phyloP scores from a whole-genome alignment of 2,329 filamentous ascomycete species.

The Ophiostoma australiae region DNA sequence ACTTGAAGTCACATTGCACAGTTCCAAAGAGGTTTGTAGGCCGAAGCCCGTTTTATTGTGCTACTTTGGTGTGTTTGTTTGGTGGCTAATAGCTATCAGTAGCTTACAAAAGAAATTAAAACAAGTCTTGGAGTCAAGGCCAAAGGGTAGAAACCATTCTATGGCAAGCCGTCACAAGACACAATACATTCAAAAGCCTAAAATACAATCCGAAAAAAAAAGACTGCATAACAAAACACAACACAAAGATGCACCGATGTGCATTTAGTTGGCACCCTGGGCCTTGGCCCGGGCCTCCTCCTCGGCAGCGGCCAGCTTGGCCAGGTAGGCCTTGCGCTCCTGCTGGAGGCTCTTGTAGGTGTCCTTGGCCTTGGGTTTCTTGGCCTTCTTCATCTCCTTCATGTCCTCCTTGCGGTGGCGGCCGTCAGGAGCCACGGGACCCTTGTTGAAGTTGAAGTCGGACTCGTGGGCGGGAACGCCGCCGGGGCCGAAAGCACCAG shows the following conservation, averaged over 20 bases:
- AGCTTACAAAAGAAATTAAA: no score
- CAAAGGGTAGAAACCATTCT: no score
- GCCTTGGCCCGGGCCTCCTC: neutral
- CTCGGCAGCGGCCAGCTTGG: neutral
- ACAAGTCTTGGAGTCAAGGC: no score
- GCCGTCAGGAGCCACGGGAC: neutral
- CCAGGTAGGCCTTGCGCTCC: conserved; percentile 6
- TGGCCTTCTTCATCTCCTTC: neutral
- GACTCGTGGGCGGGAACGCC: neutral
- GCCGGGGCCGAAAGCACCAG: neutral
- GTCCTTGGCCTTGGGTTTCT: neutral
- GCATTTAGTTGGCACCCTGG: neutral
- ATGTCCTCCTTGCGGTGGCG: neutral
- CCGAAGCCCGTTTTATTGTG: no score
- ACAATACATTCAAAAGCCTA: no score
- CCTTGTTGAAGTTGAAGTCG: neutral
- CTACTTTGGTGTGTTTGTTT: no score
- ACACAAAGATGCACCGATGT: neutral
- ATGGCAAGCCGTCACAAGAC: no score
- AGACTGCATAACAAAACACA: neutral
- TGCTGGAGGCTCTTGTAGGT: neutral
- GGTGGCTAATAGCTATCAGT: no score
- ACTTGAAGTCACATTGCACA: no score
- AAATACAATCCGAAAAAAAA: neutral
- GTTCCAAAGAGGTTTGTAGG: no score